Percentiles rank a stretch among this genome's conserved stretches.
Conservation (phyloP, 2,329 filamentous ascomycete genomes). For the Exophiala oligosperma region DNA sequence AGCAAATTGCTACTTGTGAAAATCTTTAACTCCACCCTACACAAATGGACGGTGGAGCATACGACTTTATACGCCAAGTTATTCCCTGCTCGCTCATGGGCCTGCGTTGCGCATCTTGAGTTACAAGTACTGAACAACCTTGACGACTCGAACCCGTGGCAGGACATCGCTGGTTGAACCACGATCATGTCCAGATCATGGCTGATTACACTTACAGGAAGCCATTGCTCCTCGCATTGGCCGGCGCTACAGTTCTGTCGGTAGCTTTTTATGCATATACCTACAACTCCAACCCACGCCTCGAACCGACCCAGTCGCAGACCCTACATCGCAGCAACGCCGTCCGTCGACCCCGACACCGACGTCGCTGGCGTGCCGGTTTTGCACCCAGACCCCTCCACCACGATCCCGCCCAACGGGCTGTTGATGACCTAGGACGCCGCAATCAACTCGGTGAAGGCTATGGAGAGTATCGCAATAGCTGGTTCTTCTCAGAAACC, state of each 20-base stretch:
- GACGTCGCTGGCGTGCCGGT: conserved; percentile 19
- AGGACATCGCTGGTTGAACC: not conserved
- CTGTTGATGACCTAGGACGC: conserved; percentile 13
- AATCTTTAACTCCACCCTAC: too few species aligned
- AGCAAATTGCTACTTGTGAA: too few species aligned
- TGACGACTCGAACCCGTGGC: too few species aligned
- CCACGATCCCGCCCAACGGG: conserved; percentile 20
- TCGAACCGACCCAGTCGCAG: not conserved
- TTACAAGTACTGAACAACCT: too few species aligned
- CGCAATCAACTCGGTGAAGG: conserved; percentile 15
- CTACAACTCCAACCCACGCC: conserved; percentile 6
- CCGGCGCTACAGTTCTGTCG: conserved; percentile 19
- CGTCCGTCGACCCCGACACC: conserved; percentile 22
- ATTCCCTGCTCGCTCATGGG: too few species aligned
- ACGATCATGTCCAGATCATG: conserved; percentile 15
- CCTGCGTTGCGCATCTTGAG: too few species aligned
- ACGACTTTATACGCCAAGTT: too few species aligned
- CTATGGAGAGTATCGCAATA: conserved; percentile 28
- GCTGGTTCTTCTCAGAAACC: conserved; percentile 17
- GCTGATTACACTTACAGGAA: conserved; percentile 21
- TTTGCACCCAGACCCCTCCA: conserved; percentile 15
- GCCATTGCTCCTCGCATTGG: conserved; percentile 21
- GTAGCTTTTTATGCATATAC: conserved; percentile 18
- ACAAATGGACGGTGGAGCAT: too few species aligned
- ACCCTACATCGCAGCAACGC: conserved; percentile 31